Base-by-base conservation (phyloP, 2,329 filamentous ascomycete species). In the Scedosporium apiospermum region DNA sequence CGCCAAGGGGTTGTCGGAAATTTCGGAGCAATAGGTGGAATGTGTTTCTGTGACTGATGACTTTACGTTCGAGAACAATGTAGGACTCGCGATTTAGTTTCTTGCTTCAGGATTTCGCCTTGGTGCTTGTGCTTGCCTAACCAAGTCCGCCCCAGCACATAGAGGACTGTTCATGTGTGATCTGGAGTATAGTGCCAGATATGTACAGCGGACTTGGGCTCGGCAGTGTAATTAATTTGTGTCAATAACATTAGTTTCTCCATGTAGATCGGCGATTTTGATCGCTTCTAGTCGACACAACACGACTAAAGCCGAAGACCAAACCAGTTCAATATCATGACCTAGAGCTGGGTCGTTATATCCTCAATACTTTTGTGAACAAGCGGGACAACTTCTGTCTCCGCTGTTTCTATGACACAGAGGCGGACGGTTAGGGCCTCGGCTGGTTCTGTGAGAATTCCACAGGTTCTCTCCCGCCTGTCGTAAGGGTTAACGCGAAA, bases 201-300 rank as follows among this genome's bases (percentile, higher is more conserved):
- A 77, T 73, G 44, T 70, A 70, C 0, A 78, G 77, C 1, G 79
- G 74, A 10, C 72, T 67, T 42, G 69, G 64, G 1, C 69, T 68
- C 10, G 26, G 55, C 55, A 38, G 18, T 0, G 75, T 75, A 71
- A 82, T 85, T 73, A 85, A 85, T 38, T 78, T 30, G 27, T 71
- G 67, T 84, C 81, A 70, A 85, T 84, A 74, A 82, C 85, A 70
- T 84, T 82, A 70, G 85, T 83, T 66, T 85, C 82, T 64, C 82
- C 82, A 69, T 85, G 82, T 7, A 85, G 75, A 3, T 85, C 75
- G 82, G 82, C 4, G 82, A 84, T 1, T 69, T 69, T 75, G 75
- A 69, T 85, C 82, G 69, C 84, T 79, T 73, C 85, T 85, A 57
- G 81, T 84, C 9, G 81, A 76, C 5, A 81, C 77, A 0, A 79